These are phyloP conservation scores for Picea glauca DNA, from an alignment of 75 land plant species.

Conservation along the genomic window DNA sequence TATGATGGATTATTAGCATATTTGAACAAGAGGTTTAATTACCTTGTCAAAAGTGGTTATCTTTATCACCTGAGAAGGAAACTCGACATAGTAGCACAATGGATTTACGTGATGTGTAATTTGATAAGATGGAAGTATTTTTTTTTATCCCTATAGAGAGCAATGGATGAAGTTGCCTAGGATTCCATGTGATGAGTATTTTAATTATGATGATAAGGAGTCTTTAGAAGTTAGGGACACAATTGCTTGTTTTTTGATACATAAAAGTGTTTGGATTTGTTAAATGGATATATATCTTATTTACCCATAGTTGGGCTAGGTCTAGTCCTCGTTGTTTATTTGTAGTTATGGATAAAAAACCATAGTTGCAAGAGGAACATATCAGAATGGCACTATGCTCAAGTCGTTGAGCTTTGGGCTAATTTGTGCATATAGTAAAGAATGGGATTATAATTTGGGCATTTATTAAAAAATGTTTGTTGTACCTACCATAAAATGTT, in stretches of 20 bases:
- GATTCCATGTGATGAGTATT: constrained; percentile 55
- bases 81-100: constrained; percentile 49
- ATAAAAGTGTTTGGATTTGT: constrained; percentile 32
- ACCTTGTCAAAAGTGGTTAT: constrained; percentile 33
- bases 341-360: constrained; percentile 45
- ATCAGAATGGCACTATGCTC: constrained; percentile 25
- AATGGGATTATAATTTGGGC: too few species aligned
- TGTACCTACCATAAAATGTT: too few species aligned
- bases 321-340: constrained; percentile 46
- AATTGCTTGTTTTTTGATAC: constrained; percentile 51
- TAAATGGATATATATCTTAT: constrained; percentile 42
- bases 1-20: constrained; percentile 31
- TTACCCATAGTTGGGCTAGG: constrained; percentile 37
- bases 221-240: constrained; percentile 56
- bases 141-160: constrained; percentile 45
- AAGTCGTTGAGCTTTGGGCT: constrained; percentile 44
- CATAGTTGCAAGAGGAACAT: constrained; percentile 52
- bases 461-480: too few species aligned
- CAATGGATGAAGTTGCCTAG: constrained; percentile 49
- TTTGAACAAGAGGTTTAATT: constrained; percentile 25
- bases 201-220: constrained; percentile 49
- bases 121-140: constrained; percentile 35
- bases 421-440: too few species aligned
- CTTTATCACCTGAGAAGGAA: constrained; percentile 31
- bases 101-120: constrained; percentile 42